These are phyloP conservation scores for Paraconiothyrium brasiliense DNA, from an alignment of 2,329 filamentous ascomycete genomes.

Conservation along the genomic window DNA sequence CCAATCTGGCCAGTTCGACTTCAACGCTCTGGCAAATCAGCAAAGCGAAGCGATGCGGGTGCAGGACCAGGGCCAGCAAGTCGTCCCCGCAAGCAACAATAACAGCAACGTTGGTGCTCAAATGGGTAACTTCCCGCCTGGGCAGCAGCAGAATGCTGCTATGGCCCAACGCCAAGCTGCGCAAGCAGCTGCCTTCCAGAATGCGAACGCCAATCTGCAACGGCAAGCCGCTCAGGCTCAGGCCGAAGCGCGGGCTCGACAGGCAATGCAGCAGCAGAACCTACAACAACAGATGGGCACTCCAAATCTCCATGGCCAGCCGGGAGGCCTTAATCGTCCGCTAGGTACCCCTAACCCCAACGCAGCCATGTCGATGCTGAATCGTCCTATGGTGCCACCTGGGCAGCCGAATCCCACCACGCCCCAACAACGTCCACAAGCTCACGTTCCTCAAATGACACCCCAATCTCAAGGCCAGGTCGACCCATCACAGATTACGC, in stretches of 20 bases:
- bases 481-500: constrained; percentile 38
- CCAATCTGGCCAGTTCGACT: constrained; percentile 51
- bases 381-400: constrained; percentile 57
- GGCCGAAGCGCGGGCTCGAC: constrained; percentile 44
- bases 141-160: constrained; percentile 36
- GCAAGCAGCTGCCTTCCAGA: constrained; percentile 33
- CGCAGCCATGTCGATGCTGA: constrained; percentile 59
- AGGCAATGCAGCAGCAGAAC: constrained; percentile 36
- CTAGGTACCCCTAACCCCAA: constrained; percentile 54
- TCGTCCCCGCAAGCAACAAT: constrained; percentile 72
- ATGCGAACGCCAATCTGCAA: constrained; percentile 36
- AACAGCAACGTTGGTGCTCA: constrained; percentile 59
- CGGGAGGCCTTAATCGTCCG: constrained; percentile 56
- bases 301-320: constrained; percentile 50
- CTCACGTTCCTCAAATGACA: constrained; percentile 47
- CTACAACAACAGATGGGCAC: constrained; percentile 29
- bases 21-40: constrained; percentile 67
- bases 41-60: constrained; percentile 69
- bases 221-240: constrained; percentile 45
- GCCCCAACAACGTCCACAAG: constrained; percentile 47
- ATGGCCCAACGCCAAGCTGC: constrained; percentile 42
- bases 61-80: constrained; percentile 68
- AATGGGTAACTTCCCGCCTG: constrained; percentile 46
- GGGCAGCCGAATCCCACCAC: constrained; percentile 51
- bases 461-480: constrained; percentile 38